phyloP scores from a whole-genome alignment of 2,329 filamentous ascomycete genomes.

The Camillea tinctor region DNA sequence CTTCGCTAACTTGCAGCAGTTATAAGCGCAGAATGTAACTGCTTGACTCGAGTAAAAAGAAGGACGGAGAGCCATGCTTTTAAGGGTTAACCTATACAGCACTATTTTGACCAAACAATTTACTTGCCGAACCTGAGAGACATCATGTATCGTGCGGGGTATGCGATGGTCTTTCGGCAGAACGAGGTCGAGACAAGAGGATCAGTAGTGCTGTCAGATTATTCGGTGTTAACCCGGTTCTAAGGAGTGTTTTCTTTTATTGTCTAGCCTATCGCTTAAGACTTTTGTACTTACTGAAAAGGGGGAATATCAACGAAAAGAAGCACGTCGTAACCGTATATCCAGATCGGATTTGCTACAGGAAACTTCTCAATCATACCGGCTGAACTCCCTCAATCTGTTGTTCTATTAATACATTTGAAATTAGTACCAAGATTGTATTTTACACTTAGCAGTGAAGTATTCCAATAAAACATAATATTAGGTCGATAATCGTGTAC shows the following conservation, averaged over 20 bases:
- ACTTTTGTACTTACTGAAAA: background rate
- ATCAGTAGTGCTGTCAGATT: background rate
- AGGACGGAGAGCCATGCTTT: background rate
- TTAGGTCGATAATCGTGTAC: too few species aligned
- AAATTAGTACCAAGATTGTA: too few species aligned
- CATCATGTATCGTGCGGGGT: conserved; percentile 21
- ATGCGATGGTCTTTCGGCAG: conserved; percentile 13
- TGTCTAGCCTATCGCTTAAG: background rate
- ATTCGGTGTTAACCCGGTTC: background rate
- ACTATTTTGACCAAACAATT: conserved; percentile 13
- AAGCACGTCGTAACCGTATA: too few species aligned
- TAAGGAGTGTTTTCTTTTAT: background rate
- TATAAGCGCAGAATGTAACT: too few species aligned
- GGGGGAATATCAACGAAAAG: too few species aligned
- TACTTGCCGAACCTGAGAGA: conserved; percentile 19
- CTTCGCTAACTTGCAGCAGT: too few species aligned
- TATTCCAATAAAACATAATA: too few species aligned
- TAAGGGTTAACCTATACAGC: background rate
- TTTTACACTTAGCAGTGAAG: too few species aligned
- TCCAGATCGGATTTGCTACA: too few species aligned
- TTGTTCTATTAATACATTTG: too few species aligned
- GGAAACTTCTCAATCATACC: too few species aligned
- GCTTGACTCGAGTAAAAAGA: background rate
- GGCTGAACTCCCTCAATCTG: too few species aligned
- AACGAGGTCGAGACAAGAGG: background rate